Percentiles rank a stretch among this genome's conserved stretches.
These are phyloP conservation scores for Neurospora hispaniola DNA, from an alignment of 495 filamentous ascomycete genomes.

Conservation along the genomic window DNA sequence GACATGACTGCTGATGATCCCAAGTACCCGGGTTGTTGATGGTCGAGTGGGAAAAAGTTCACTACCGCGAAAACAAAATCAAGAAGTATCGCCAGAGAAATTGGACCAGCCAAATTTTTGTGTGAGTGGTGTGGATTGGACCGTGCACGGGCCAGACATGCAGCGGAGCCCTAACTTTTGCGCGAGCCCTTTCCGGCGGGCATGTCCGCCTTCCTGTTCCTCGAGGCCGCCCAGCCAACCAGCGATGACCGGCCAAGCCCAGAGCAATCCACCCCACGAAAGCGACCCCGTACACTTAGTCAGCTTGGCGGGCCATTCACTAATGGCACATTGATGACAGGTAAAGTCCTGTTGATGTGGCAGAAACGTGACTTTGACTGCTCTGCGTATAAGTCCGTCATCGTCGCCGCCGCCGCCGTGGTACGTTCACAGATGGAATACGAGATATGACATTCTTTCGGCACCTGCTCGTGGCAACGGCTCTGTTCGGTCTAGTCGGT, in stretches of 20 bases:
- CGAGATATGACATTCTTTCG: neutral
- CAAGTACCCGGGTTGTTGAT: slow-evolving; percentile 6
- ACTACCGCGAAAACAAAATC: slow-evolving; percentile 12
- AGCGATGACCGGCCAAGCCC: neutral
- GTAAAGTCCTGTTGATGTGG: neutral
- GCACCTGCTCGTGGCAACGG: neutral
- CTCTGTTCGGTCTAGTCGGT: neutral
- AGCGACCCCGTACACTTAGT: neutral
- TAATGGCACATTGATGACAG: neutral
- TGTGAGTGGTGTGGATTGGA: slow-evolving; percentile 16
- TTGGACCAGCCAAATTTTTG: slow-evolving; percentile 18
- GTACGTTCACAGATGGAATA: neutral
- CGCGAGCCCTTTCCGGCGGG: neutral
- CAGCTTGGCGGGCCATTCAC: neutral
- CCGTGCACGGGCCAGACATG: slow-evolving; percentile 13
- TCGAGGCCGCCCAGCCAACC: neutral
- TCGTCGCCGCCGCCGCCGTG: neutral
- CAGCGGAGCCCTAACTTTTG: slow-evolving; percentile 23
- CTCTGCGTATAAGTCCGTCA: neutral
- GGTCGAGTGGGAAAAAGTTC: slow-evolving; percentile 19
- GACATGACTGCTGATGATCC: slow-evolving; percentile 27
- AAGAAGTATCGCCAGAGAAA: slow-evolving; percentile 10
- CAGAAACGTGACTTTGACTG: neutral
- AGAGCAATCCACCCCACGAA: neutral
- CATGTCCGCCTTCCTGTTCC: neutral